Evolutionary conservation across 495 filamentous ascomycete genomes (phyloP).

Genomic region (Penicillium ochrochloron): DNA sequence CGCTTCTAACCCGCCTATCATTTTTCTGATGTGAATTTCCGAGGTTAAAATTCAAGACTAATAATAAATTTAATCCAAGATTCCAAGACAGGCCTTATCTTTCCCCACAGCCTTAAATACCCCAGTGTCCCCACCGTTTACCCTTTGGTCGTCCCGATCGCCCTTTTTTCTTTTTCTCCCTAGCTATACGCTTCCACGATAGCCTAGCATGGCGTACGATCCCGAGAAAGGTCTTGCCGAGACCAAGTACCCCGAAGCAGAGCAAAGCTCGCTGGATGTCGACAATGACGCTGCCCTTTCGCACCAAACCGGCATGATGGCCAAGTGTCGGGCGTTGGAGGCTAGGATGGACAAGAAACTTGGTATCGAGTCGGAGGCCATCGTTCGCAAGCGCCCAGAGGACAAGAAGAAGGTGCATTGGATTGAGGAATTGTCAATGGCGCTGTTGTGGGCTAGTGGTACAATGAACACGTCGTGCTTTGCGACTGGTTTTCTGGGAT

Average conservation of each 20-base stretch:
- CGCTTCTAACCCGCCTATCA: conserved; percentile 5
- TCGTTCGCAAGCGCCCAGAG: conserved; percentile 52
- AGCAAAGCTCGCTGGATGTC: conserved; percentile 15
- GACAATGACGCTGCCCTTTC: conserved; percentile 6
- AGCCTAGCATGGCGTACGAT: conserved; percentile 16
- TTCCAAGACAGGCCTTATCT: conserved; percentile 10
- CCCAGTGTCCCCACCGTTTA: not conserved
- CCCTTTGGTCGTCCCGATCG: not conserved
- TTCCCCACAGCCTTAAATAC: conserved; percentile 14
- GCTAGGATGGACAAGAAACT: conserved; percentile 53
- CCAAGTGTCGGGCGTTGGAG: conserved; percentile 45
- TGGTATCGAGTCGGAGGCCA: conserved; percentile 55
- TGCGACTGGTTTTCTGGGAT: conserved; percentile 43
- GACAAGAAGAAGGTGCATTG: conserved; percentile 36
- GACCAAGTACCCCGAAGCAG: conserved; percentile 13
- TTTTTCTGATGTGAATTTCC: not conserved
- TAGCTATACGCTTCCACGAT: not conserved
- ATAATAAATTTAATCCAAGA: not conserved
- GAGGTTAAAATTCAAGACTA: not conserved
- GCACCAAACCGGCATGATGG: conserved; percentile 29
- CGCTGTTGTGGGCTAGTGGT: conserved; percentile 54
- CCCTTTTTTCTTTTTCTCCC: not conserved
- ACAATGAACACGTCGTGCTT: conserved; percentile 63
- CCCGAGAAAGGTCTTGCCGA: conserved; percentile 20
- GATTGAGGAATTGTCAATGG: conserved; percentile 46